Evolutionary conservation across 257 asterid genomes (phyloP).

Genomic region (Ophiorrhiza pumila): DNA sequence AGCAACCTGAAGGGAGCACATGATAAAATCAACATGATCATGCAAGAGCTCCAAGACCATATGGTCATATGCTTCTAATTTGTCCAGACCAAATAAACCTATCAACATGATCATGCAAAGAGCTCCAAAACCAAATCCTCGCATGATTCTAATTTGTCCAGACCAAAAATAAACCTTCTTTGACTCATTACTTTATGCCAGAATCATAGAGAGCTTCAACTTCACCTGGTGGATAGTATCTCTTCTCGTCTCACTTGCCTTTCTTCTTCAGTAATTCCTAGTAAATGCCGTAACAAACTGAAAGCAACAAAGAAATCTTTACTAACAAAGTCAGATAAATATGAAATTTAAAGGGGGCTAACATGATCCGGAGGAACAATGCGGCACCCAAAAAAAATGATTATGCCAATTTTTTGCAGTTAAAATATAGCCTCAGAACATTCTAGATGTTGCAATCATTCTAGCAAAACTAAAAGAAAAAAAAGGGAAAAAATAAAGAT

Average conservation of each 20-base stretch:
- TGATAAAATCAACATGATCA: neutral
- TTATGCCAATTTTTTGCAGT: neutral
- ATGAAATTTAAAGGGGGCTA: neutral
- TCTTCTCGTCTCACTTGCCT: conserved; percentile 85
- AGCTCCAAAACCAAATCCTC: neutral
- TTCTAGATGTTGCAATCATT: neutral
- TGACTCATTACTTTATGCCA: neutral
- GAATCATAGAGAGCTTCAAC: neutral
- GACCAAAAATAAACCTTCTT: neutral
- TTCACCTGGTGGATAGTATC: conserved; percentile 86
- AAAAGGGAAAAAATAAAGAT: no score
- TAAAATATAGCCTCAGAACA: neutral
- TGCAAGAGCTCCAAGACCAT: neutral
- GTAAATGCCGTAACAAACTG: conserved; percentile 79
- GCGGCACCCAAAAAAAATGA: neutral
- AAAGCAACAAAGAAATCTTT: conserved; percentile 22
- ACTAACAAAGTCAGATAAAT: conserved; percentile 11
- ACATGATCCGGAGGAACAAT: neutral
- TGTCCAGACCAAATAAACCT: no score
- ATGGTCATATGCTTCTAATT: neutral
- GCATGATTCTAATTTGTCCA: neutral
- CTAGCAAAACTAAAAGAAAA: neutral
- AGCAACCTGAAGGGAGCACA: neutral
- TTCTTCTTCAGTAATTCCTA: conserved; percentile 91
- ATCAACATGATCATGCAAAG: neutral